A percentile compares a stretch with the other conserved stretches of the same genome.
Evolutionary conservation across 768 basidiomycete genomes (phyloP).

Genomic region (Leccinum ochraceum): DNA sequence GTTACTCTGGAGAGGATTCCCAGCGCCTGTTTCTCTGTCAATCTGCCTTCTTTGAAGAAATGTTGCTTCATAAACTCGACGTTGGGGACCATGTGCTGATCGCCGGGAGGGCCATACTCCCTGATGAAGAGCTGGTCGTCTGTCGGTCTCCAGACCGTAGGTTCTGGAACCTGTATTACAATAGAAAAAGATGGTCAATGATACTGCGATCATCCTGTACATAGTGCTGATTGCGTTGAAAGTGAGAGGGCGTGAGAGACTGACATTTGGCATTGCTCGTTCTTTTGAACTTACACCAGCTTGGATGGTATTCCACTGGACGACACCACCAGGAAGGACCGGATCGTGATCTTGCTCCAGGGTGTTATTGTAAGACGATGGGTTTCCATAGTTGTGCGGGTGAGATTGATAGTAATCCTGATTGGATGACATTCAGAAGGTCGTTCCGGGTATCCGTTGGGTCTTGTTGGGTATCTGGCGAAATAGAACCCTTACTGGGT

Average conservation of each 20-base stretch:
- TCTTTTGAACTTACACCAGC: slow-evolving; percentile 28
- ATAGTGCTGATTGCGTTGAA: slow-evolving; percentile 11
- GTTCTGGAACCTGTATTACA: slow-evolving; percentile 62
- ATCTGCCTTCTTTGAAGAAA: slow-evolving; percentile 82
- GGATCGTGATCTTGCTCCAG: slow-evolving; percentile 35
- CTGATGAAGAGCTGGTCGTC: slow-evolving; percentile 71
- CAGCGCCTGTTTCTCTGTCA: slow-evolving; percentile 84
- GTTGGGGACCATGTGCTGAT: slow-evolving; percentile 59
- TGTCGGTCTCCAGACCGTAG: slow-evolving; percentile 60
- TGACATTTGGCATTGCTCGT: slow-evolving; percentile 35
- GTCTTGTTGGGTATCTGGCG: slow-evolving; percentile 18
- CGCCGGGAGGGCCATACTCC: slow-evolving; percentile 42
- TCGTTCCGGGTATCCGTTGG: slow-evolving; percentile 19
- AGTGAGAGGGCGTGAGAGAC: slow-evolving; percentile 24
- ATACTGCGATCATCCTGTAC: slow-evolving; percentile 24
- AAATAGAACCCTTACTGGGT: slow-evolving; percentile 3
- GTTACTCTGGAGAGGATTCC: slow-evolving; percentile 68
- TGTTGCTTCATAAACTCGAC: slow-evolving; percentile 82
- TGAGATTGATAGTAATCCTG: slow-evolving; percentile 26
- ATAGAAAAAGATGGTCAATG: slow-evolving; percentile 27
- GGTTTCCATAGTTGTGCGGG: slow-evolving; percentile 17
- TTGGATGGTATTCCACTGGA: slow-evolving; percentile 22
- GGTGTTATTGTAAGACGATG: slow-evolving; percentile 6
- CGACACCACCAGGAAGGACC: slow-evolving; percentile 25
- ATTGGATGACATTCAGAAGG: slow-evolving; percentile 25